phyloP scores from a whole-genome alignment of 2,329 filamentous ascomycete genomes.

The Penicillium sp. region DNA sequence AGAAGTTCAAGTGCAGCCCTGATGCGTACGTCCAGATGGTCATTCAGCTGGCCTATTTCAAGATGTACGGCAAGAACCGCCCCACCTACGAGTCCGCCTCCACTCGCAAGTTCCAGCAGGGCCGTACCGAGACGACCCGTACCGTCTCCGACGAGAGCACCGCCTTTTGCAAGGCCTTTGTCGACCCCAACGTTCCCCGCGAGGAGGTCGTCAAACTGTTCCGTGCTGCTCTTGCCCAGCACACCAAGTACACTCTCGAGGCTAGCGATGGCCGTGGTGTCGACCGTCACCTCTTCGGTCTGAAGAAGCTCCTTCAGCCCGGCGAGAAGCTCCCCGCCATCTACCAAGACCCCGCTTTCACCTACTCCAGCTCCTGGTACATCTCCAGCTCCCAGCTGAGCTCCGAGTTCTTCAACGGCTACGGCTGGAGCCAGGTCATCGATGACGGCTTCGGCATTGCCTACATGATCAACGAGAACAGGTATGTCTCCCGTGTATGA shows the following conservation, averaged over 20 bases:
- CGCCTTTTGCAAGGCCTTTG: constrained; percentile 83
- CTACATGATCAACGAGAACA: constrained; percentile 99
- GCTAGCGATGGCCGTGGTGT: constrained; percentile 90
- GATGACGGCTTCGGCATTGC: constrained; percentile 95
- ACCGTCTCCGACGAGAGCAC: constrained; percentile 85
- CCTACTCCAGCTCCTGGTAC: constrained; percentile 83
- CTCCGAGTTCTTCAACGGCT: constrained; percentile 97
- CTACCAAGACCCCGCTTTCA: constrained; percentile 79
- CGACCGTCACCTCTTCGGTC: constrained; percentile 91
- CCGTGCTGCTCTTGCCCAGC: constrained; percentile 71
- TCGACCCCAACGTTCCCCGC: constrained; percentile 59
- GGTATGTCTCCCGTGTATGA: constrained; percentile 46
- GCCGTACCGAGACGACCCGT: constrained; percentile 93
- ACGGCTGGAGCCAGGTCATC: constrained; percentile 97
- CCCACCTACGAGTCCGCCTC: constrained; percentile 97
- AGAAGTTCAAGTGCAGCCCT: constrained; percentile 97
- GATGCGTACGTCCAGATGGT: constrained; percentile 98
- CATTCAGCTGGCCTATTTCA: constrained; percentile 96
- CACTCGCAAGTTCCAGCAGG: constrained; percentile 90
- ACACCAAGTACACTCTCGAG: constrained; percentile 84
- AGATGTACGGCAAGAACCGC: constrained; percentile 97
- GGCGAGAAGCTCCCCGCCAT: constrained; percentile 77
- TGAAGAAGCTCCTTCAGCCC: constrained; percentile 80
- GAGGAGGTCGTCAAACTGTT: constrained; percentile 68
- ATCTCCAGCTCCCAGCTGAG: constrained; percentile 84